These are phyloP conservation scores for Tephrocybe sp. DNA, from an alignment of 768 basidiomycete species.

Conservation along the genomic window DNA sequence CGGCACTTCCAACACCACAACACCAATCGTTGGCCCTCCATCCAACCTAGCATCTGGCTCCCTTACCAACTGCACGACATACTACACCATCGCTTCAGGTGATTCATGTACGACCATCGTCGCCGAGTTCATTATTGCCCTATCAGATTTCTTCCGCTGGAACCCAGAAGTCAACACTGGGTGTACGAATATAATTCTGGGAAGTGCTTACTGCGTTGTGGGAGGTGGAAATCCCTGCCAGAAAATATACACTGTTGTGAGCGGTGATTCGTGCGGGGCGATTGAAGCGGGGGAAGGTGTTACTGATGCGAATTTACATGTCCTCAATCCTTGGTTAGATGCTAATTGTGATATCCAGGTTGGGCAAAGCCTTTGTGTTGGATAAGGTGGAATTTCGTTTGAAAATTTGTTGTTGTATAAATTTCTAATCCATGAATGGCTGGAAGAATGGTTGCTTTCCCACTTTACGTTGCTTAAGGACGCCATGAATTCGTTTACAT, in stretches of 20 bases:
- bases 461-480: too few relatives aligned
- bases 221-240: constrained; percentile 5
- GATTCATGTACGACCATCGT: constrained; percentile 2
- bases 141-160: too few relatives aligned
- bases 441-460: too few relatives aligned
- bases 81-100: not conserved
- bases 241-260: constrained; percentile 2
- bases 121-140: too few relatives aligned
- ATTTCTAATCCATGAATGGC: too few relatives aligned
- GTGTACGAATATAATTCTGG: too few relatives aligned
- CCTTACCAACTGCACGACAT: not conserved
- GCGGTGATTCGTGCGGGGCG: not conserved
- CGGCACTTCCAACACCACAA: not conserved
- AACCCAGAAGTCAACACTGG: too few relatives aligned
- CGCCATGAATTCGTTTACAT: too few relatives aligned
- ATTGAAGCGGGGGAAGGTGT: constrained; percentile 4
- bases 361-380: constrained; percentile 6
- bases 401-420: too few relatives aligned
- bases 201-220: not conserved
- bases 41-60: too few relatives aligned
- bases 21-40: too few relatives aligned
- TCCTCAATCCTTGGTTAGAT: constrained; percentile 1
- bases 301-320: constrained; percentile 1
- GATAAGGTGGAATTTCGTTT: too few relatives aligned
- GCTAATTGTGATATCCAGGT: constrained; percentile 2